phyloP scores from a whole-genome alignment of 768 basidiomycete genomes.

The Clitopilus hobsonii region DNA sequence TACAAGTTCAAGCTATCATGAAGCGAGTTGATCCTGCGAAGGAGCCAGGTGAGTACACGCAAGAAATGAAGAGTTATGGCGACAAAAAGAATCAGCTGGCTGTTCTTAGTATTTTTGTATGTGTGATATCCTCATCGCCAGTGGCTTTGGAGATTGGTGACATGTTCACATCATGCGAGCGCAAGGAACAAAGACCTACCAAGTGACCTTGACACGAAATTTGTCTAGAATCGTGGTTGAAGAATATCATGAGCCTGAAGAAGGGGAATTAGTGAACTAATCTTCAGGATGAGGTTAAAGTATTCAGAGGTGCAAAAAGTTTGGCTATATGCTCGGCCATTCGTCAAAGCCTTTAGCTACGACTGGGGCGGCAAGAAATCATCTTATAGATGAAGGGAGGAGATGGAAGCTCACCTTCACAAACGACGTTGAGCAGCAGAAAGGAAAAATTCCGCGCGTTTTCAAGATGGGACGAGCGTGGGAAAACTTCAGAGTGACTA shows the following conservation, averaged over 20 bases:
- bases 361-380: conserved; percentile 78
- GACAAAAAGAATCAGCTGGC: conserved; percentile 43
- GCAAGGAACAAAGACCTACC: conserved; percentile 7
- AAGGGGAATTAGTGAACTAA: conserved; percentile 2
- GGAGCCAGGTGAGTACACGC: too few species aligned
- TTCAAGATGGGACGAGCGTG: conserved; percentile 19
- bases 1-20: too few species aligned
- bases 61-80: not conserved
- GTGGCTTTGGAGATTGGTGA: conserved; percentile 40
- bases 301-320: conserved; percentile 58
- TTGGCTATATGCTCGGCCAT: conserved; percentile 67
- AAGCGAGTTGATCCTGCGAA: too few species aligned
- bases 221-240: too few species aligned
- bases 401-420: conserved; percentile 23
- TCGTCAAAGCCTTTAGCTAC: conserved; percentile 61
- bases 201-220: too few species aligned
- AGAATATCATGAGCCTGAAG: conserved; percentile 2
- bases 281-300: conserved; percentile 6
- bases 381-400: conserved; percentile 30
- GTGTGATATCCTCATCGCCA: conserved; percentile 39
- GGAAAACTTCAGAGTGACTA: conserved; percentile 17
- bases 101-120: conserved; percentile 57
- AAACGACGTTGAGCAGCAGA: conserved; percentile 7
- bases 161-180: conserved; percentile 36
- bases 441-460: conserved; percentile 13